Evolutionary conservation across 306 rosid genomes (phyloP).

Genomic region (Quercus parvula): DNA sequence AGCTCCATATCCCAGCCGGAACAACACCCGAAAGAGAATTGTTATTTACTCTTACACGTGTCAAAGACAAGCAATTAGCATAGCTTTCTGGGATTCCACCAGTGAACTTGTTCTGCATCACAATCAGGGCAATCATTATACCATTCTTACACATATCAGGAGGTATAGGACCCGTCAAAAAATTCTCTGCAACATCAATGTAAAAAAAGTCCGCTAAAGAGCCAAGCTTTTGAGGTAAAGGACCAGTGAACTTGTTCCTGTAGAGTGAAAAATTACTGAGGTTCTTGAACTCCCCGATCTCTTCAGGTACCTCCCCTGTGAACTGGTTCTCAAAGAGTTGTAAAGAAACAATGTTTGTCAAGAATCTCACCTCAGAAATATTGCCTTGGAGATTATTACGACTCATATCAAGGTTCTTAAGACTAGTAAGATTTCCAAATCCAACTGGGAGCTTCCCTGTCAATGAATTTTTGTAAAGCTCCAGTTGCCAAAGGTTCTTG

Average conservation of each 20-base stretch:
- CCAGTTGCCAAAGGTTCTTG: constrained; percentile 51
- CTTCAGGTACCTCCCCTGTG: constrained; percentile 59
- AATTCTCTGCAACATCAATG: constrained; percentile 82
- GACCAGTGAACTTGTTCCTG: constrained; percentile 55
- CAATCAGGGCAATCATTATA: constrained; percentile 26
- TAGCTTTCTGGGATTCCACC: constrained; percentile 76
- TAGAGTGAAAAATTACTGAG: constrained; percentile 56
- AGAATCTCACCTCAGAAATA: constrained; percentile 53
- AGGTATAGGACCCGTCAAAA: constrained; percentile 64
- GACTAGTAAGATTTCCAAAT: constrained; percentile 64
- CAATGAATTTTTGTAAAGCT: constrained; percentile 54
- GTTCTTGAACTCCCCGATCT: constrained; percentile 55
- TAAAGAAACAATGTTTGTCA: constrained; percentile 48
- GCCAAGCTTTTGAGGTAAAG: constrained; percentile 73
- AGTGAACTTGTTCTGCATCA: constrained; percentile 64
- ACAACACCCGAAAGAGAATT: constrained; percentile 77
- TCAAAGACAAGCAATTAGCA: constrained; percentile 51
- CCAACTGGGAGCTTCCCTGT: constrained; percentile 61
- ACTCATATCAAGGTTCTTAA: constrained; percentile 54
- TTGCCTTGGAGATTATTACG: constrained; percentile 61
- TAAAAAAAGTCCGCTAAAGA: constrained; percentile 43
- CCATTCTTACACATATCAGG: constrained; percentile 74
- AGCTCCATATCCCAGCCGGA: constrained; percentile 76
- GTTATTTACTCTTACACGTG: constrained; percentile 45
- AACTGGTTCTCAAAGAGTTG: constrained; percentile 60